Evolutionary conservation across 2,329 filamentous ascomycete genomes (phyloP), one percentile per base, ranked within the genome.

Genomic region (Fusarium tjaetaba): DNA sequence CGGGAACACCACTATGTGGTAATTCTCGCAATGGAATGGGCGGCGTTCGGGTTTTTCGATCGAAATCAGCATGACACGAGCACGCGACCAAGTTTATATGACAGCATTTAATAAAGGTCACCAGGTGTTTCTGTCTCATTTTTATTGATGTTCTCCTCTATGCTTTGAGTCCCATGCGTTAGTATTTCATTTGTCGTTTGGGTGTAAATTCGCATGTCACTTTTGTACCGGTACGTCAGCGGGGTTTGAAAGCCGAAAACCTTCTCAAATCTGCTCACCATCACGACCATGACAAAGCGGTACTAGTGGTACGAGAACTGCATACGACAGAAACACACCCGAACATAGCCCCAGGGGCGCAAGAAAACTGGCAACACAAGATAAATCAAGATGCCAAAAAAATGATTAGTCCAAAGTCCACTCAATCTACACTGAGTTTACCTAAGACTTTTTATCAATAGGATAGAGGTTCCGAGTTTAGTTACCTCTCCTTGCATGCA

Each of bases 201-300:
- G 13, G 18, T 52, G n/a, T 18, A 49, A 52, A 52, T 18, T 52
- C 49, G 32, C 22, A 78, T 61, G 76, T 79, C 73, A 45, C 72
- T 68, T 42, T 76, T 58, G 83, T 84, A 85, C 72, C 64, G 65
- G 78, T 85, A 85, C 83, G 32, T 80, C 20, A 14, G 20, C 24
- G 20, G 46, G 48, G 55, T 62, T 52, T 24, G 51, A 46, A 57
- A 78, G 13, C 59, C 63, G 76, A 79, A 87, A 87, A 87, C 82
- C 80, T 86, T 85, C 86, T 88, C 86, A 88, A 87, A 87, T 70
- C 73, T 81, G 82, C 86, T 86, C 86, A 86, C 51, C 46, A 52
- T 43, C 39, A 22, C 9, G 39, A 34, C 67, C 51, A 70, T 48
- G 24, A 67, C 65, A 38, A 70, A 70, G 22, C 39, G 36, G 67